Evolutionary conservation across 139 green algal genomes (phyloP), one percentile per base, ranked within the genome.

Genomic region (Ettlia oleoabundans): DNA sequence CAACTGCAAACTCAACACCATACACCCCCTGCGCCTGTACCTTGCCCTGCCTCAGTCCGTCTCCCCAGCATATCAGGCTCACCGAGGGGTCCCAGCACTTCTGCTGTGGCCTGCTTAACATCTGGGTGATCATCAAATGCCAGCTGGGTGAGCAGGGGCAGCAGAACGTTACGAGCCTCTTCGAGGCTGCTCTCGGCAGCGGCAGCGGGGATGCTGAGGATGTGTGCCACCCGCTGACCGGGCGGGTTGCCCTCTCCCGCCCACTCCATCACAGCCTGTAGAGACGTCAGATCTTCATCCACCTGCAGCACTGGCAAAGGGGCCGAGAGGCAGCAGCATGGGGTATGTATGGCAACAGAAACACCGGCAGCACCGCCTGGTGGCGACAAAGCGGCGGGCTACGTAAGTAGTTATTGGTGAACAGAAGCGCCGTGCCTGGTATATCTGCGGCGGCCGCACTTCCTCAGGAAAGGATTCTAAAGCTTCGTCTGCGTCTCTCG

Each of bases 111-210:
- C 22, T 63, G 26, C 41, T 80, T 80, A 6, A 88, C 42, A 65
- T 83, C 84, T 33, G 73, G 61, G 63, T 82, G 37, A 40, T 67
- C 52, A 1, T 62, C 64, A n/a, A 67, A 74, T 8, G 58, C 53
- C 18, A 88, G 73, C 72, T 86, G 62, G 22, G 67, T 30, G 33
- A 88, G n/a, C 30, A 86, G 33, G 4, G 80, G 84, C 19, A 83
- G 28, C 32, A 85, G 66, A 24, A 52, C 47, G 21, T 41, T 19
- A 4, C 62, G 63, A 2, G 38, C 40, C 30, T 76, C 68, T 0
- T 38, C 42, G 37, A 80, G 24, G 61, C 63, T 43, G 28, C 42
- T 38, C 51, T 69, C 69, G 0, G 72, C 72, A 19, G 78, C 78
- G 24, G 78, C 84, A 3, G 84, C 84, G 28, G 78, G 63, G 43